Evolutionary conservation across 768 basidiomycete species (phyloP), one percentile per base, ranked within the genome.

Genomic region (Fomitopsis pulvina): DNA sequence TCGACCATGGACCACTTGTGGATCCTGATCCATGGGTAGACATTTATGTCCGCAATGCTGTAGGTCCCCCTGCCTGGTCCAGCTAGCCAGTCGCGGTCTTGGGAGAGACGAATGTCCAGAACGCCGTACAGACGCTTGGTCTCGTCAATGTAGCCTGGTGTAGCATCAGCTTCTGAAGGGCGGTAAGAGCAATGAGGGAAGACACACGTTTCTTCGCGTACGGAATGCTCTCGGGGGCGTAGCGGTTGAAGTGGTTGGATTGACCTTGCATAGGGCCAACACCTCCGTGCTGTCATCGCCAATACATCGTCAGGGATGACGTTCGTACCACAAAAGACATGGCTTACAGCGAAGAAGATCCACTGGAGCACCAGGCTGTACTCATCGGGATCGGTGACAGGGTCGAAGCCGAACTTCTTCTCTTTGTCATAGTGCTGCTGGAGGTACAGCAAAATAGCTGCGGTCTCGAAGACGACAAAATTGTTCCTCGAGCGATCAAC

Each of bases 211-310:
- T 81, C 66, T 81, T 83, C 26, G 72, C 82, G 49, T 83, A 89
- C 14, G 81, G 79, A 53, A 87, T 72, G 50, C 85, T 77, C 57
- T 83, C 85, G 3, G 81, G 77, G 1, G 84, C 83, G 55, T 60
- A 75, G n/a, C 66, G 64, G 47, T 68, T 72, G 69, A 92, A 93
- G 68, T 89, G 85, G 61, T 81, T 78, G 10, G 67, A 63, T 69
- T 89, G 86, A 26, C 87, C 86, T 71, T 92, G 87, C 87, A 91
- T 92, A n/a, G 90, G 88, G 24, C 87, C 88, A 21, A 89, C 66
- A 22, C 85, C 88, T 1, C 86, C 88, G 61, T 89, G 86, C 83
- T 87, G 37, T 30, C 44, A 21, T 3, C 7, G 9, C 28, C 24
- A 16, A 30, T n/a, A 3, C 22, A n/a, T 16, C 25, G 10, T 24